Percentiles rank a stretch among this genome's conserved stretches.
Evolutionary conservation across 768 basidiomycete species (phyloP).

Genomic region (Lentinula boryana): DNA sequence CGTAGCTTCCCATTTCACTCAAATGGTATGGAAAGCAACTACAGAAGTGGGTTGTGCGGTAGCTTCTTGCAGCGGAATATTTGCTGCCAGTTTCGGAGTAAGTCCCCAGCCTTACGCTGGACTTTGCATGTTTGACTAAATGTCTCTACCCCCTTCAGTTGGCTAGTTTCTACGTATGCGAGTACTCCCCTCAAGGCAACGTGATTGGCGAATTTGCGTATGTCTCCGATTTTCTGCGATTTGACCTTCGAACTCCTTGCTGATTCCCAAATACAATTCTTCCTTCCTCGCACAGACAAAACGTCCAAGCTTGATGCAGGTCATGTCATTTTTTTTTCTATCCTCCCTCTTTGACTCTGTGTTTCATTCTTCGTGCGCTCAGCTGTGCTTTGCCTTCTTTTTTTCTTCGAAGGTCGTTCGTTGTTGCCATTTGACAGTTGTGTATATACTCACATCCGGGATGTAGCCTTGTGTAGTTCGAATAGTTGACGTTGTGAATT

Average conservation of each 20-base stretch:
- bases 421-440: not conserved
- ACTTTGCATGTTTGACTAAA: not conserved
- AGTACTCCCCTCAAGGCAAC: slow-evolving; percentile 63
- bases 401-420: not conserved
- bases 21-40: slow-evolving; percentile 69
- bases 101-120: slow-evolving; percentile 14
- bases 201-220: slow-evolving; percentile 56
- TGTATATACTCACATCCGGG: not conserved
- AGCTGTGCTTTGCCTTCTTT: not conserved
- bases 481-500: not conserved
- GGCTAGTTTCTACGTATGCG: slow-evolving; percentile 62
- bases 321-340: slow-evolving; percentile 11
- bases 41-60: slow-evolving; percentile 62
- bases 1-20: slow-evolving; percentile 62
- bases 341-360: not conserved
- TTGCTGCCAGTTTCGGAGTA: slow-evolving; percentile 49
- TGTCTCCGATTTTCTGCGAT: slow-evolving; percentile 19
- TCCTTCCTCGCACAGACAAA: slow-evolving; percentile 23
- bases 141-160: slow-evolving; percentile 24
- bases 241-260: not conserved
- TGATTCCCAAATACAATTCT: not conserved
- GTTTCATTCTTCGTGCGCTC: not conserved
- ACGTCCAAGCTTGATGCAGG: slow-evolving; percentile 33
- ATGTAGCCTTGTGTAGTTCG: slow-evolving; percentile 1
- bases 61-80: slow-evolving; percentile 51